Evolutionary conservation across 805 yeast species (phyloP).

Genomic region (Candida tammaniensis): DNA sequence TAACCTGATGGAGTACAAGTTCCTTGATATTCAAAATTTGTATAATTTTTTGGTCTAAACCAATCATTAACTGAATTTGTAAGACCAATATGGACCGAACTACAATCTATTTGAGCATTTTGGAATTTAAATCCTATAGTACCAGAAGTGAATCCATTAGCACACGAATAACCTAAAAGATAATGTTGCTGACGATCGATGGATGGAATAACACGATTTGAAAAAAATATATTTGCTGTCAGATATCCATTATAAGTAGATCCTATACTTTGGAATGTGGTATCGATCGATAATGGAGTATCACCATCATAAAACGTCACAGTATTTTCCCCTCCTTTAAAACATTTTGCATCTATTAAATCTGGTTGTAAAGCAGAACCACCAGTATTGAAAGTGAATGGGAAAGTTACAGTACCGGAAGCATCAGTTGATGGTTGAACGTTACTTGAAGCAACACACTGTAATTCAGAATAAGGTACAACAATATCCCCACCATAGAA

Average conservation of each 20-base stretch:
- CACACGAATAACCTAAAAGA: constrained; percentile 16
- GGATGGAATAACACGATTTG: constrained; percentile 13
- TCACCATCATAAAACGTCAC: constrained; percentile 17
- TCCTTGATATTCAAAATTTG: constrained; percentile 8
- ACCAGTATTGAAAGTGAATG: constrained; percentile 20
- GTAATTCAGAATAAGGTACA: constrained; percentile 15
- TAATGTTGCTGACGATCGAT: constrained; percentile 11
- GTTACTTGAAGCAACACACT: constrained; percentile 16
- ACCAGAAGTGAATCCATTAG: constrained; percentile 21
- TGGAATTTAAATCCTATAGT: constrained; percentile 20
- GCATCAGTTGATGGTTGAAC: constrained; percentile 14
- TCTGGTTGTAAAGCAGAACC: constrained; percentile 18
- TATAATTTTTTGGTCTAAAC: constrained; percentile 15
- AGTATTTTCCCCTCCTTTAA: constrained; percentile 19
- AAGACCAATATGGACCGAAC: constrained; percentile 16
- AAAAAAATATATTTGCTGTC: background rate
- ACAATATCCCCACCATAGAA: constrained; percentile 15
- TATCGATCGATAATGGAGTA: constrained; percentile 12
- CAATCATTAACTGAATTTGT: constrained; percentile 22
- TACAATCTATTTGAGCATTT: constrained; percentile 19
- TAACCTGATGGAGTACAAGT: constrained; percentile 14
- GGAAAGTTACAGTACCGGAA: constrained; percentile 19
- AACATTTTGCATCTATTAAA: constrained; percentile 17
- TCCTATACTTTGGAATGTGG: constrained; percentile 8
- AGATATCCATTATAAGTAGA: background rate